A percentile compares a stretch with the other conserved stretches of the same genome.
Conservation (phyloP, 176 grass and related monocot genomes). For the Hordeum marinum region DNA sequence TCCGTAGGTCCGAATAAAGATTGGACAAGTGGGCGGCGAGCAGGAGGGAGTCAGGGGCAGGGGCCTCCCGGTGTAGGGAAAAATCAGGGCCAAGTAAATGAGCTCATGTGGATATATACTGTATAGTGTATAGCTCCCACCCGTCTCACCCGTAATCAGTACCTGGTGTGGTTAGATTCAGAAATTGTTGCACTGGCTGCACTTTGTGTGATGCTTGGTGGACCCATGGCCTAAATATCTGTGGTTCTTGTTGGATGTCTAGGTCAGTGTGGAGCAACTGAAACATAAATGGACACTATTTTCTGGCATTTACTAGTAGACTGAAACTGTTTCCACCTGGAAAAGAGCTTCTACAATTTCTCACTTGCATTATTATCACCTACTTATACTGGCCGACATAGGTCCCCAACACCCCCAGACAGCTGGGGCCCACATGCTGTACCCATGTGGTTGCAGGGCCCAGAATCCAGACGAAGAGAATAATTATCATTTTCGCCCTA, state of each 20-base stretch:
- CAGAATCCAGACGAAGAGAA: constrained; percentile 4
- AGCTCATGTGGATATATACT: neutral
- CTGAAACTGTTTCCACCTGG: neutral
- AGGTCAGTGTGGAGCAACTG: neutral
- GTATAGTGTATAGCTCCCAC: too few species aligned
- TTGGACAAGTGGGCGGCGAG: neutral
- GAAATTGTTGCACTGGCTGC: neutral
- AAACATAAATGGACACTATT: neutral
- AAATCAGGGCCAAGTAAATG: neutral
- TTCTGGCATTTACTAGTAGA: neutral
- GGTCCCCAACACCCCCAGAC: neutral
- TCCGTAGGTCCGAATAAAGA: constrained; percentile 21
- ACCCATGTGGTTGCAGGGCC: constrained; percentile 22
- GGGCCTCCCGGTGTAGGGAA: neutral
- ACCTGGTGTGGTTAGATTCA: neutral
- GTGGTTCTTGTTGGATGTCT: neutral
- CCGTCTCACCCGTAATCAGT: neutral
- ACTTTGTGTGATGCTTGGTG: neutral
- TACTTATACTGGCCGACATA: neutral
- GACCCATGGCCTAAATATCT: neutral
- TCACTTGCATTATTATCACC: neutral
- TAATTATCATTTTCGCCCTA: neutral
- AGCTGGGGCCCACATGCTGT: neutral
- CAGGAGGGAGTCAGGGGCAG: neutral
- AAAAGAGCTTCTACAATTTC: neutral